Conservation (phyloP, 1,284 basidiomycete genomes). For the Takashimella tepidaria region DNA sequence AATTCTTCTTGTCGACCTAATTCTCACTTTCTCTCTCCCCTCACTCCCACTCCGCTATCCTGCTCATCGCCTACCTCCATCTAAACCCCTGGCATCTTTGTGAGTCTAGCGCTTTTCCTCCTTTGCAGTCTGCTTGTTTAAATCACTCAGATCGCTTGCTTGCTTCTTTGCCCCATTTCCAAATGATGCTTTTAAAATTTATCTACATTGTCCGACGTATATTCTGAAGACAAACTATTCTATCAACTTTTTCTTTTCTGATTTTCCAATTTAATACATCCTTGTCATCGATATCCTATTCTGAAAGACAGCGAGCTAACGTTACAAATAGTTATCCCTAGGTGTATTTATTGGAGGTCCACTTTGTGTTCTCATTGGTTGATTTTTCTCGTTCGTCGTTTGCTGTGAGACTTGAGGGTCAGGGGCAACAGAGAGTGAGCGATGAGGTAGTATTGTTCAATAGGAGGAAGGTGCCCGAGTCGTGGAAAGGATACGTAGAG, state of each 20-base stretch:
- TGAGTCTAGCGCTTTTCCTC: too few species aligned
- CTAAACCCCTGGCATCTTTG: too few species aligned
- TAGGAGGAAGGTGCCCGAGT: too few species aligned
- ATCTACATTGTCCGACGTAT: slow-evolving; percentile 49
- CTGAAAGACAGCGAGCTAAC: background rate
- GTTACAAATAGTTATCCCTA: background rate
- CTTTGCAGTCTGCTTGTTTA: too few species aligned
- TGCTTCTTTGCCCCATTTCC: too few species aligned
- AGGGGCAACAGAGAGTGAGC: too few species aligned
- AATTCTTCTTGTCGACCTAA: too few species aligned
- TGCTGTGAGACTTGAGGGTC: background rate
- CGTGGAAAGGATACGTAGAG: too few species aligned
- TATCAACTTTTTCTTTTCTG: slow-evolving; percentile 28
- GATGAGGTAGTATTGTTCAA: too few species aligned
- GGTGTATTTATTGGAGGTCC: too few species aligned
- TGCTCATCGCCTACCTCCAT: too few species aligned
- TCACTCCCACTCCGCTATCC: slow-evolving; percentile 1
- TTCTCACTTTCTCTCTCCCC: background rate
- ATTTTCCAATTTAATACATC: slow-evolving; percentile 8
- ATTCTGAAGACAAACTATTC: slow-evolving; percentile 28
- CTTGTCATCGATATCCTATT: background rate
- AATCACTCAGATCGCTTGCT: too few species aligned
- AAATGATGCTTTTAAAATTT: slow-evolving; percentile 44
- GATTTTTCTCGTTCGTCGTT: background rate
- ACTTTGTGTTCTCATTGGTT: background rate